phyloP scores from a whole-genome alignment of 192 early-diverging fungal species.

The Coemansia sp. region DNA sequence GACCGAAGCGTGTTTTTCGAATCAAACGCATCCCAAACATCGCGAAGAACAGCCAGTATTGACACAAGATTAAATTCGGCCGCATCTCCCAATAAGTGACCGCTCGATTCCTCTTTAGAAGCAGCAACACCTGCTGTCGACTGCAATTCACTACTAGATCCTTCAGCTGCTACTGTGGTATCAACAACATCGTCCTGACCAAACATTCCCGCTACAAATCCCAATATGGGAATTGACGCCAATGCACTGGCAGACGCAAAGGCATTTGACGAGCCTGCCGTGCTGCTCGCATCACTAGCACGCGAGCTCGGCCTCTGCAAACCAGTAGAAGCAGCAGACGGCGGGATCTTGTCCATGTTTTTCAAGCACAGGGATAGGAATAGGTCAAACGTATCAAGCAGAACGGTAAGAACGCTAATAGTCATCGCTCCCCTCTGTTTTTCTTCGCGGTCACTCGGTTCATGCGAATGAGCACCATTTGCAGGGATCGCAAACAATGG shows the following conservation, averaged over 20 bases:
- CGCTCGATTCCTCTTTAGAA: not conserved
- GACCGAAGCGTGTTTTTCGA: not conserved
- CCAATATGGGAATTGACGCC: constrained; percentile 28
- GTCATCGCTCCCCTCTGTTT: constrained; percentile 8
- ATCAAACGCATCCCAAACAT: constrained; percentile 46
- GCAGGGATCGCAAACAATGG: constrained; percentile 38
- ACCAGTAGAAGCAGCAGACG: not conserved
- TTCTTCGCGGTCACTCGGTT: not conserved
- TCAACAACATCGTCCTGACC: constrained; percentile 14
- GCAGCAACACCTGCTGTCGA: not conserved
- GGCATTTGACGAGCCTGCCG: not conserved
- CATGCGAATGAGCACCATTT: not conserved
- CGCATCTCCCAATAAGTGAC: not conserved
- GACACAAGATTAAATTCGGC: constrained; percentile 25
- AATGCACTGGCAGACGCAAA: not conserved
- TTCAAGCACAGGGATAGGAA: constrained; percentile 34
- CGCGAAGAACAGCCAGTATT: constrained; percentile 30
- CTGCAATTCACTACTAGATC: not conserved
- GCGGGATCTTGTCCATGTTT: constrained; percentile 22
- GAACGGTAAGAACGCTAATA: constrained; percentile 19
- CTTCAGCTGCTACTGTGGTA: not conserved
- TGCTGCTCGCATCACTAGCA: constrained; percentile 22
- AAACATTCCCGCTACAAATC: constrained; percentile 42
- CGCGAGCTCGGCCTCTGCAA: constrained; percentile 27
- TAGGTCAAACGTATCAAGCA: constrained; percentile 42